phyloP scores from a whole-genome alignment of 805 yeast species.

The Candida ovalis region DNA sequence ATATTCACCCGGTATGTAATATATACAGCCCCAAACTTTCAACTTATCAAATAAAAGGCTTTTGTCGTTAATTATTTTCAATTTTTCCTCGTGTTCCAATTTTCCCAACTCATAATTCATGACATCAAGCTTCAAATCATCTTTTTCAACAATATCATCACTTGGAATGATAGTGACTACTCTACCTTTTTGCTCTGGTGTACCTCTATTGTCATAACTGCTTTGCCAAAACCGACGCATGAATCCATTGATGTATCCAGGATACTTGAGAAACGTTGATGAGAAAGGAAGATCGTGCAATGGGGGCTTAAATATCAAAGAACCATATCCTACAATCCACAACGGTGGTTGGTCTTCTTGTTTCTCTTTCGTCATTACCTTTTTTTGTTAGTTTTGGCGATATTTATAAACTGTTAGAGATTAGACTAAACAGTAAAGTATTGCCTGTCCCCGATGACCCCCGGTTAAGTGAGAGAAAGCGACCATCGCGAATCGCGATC shows the following conservation, averaged over 20 bases:
- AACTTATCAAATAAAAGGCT: slow-evolving; percentile 39
- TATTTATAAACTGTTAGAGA: no score
- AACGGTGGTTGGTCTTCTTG: slow-evolving; percentile 33
- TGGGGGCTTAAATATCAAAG: slow-evolving; percentile 87
- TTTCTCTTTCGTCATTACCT: slow-evolving; percentile 7
- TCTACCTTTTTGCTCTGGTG: slow-evolving; percentile 81
- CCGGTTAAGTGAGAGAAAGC: no score
- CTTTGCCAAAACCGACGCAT: slow-evolving; percentile 89
- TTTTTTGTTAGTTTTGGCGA: neutral
- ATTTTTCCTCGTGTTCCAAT: slow-evolving; percentile 10
- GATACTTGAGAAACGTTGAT: slow-evolving; percentile 32
- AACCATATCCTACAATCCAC: slow-evolving; percentile 91
- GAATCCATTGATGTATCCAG: slow-evolving; percentile 74
- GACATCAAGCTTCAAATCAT: slow-evolving; percentile 40
- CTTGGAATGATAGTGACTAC: slow-evolving; percentile 77
- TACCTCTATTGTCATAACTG: slow-evolving; percentile 86
- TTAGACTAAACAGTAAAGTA: no score
- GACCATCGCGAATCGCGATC: no score
- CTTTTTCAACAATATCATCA: slow-evolving; percentile 44
- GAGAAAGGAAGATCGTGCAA: slow-evolving; percentile 47
- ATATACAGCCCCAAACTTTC: slow-evolving; percentile 77
- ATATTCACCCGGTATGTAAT: slow-evolving; percentile 64
- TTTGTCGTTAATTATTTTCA: slow-evolving; percentile 8
- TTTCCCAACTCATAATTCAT: slow-evolving; percentile 23
- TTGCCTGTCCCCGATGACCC: no score